Evolutionary conservation across 1,284 basidiomycete genomes (phyloP).

Genomic region (Boletellus sp.): DNA sequence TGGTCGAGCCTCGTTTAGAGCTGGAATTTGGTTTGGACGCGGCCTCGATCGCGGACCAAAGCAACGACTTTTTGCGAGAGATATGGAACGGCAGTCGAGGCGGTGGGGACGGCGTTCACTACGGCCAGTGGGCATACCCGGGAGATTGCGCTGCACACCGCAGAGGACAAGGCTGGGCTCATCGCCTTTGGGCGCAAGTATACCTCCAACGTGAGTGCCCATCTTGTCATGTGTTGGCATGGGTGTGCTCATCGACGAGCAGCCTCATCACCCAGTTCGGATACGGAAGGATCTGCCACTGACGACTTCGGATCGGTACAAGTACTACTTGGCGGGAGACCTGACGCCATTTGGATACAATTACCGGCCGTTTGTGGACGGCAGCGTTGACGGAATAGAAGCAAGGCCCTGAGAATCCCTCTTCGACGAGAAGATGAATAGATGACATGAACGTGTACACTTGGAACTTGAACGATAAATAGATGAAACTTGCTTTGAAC

Average conservation of each 20-base stretch:
- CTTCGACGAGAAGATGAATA: too few species aligned
- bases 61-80: too few species aligned
- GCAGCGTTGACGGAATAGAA: not conserved
- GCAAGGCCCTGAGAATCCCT: too few species aligned
- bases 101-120: not conserved
- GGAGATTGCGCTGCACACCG: slow-evolving; percentile 13
- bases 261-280: slow-evolving; percentile 18
- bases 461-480: too few species aligned
- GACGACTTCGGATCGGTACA: slow-evolving; percentile 10
- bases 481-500: too few species aligned
- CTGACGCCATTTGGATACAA: slow-evolving; percentile 20
- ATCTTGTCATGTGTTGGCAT: too few species aligned
- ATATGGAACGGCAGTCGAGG: slow-evolving; percentile 24
- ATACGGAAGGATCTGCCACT: slow-evolving; percentile 16
- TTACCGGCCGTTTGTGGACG: slow-evolving; percentile 23
- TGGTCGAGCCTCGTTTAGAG: slow-evolving; percentile 43
- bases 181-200: slow-evolving; percentile 44
- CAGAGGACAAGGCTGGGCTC: slow-evolving; percentile 27
- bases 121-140: slow-evolving; percentile 37
- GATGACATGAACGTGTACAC: too few species aligned
- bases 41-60: not conserved
- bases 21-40: slow-evolving; percentile 1
- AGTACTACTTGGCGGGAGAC: slow-evolving; percentile 4
- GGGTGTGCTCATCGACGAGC: not conserved
- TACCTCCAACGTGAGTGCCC: slow-evolving; percentile 11